Conservation (phyloP, 768 basidiomycete genomes). For the Podaxis sp. region DNA sequence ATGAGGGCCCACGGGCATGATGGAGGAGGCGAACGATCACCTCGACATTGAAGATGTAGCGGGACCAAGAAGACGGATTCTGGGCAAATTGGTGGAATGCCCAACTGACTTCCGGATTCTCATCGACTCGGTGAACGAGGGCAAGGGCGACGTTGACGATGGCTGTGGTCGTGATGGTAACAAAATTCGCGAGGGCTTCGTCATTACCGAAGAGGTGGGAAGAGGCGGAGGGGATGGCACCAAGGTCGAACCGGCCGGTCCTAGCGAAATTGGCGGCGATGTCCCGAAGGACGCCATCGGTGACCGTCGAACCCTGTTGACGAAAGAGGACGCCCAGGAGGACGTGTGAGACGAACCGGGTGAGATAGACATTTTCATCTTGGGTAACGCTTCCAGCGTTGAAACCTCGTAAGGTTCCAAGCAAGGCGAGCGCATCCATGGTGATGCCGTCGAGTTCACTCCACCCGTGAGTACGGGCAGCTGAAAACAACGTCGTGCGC, state of each 20-base stretch:
- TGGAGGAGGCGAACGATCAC: neutral
- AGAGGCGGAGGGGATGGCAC: neutral
- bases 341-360: neutral
- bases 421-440: neutral
- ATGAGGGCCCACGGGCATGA: neutral
- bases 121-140: neutral
- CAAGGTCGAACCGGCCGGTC: neutral
- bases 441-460: neutral
- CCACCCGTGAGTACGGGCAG: constrained; percentile 3
- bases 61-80: neutral
- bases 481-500: neutral
- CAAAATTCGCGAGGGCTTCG: neutral
- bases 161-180: neutral
- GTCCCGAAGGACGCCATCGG: neutral
- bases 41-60: neutral
- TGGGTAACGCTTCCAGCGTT: neutral
- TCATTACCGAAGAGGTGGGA: neutral
- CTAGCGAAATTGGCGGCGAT: neutral
- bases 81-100: neutral
- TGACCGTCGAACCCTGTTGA: neutral
- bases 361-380: constrained; percentile 1
- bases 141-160: neutral
- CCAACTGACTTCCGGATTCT: neutral
- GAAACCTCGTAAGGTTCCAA: neutral
- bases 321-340: neutral